Conservation (phyloP, 306 rosid genomes). For the Vigna nakashimae region DNA sequence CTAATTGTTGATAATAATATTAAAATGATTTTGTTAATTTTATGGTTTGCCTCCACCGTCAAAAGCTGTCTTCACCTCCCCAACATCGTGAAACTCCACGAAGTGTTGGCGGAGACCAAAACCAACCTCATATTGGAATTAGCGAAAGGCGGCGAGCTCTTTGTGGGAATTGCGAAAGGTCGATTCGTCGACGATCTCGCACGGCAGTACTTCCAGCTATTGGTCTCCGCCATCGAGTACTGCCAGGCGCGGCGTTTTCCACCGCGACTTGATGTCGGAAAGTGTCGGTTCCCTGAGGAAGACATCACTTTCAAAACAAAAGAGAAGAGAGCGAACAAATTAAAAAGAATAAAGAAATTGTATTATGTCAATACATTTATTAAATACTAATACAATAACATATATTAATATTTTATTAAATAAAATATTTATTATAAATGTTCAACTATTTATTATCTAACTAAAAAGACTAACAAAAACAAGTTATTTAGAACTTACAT, state of each 20-base stretch:
- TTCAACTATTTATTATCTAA: too few species aligned
- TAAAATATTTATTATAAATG: too few species aligned
- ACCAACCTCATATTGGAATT: slow-evolving; percentile 71
- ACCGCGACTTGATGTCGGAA: slow-evolving; percentile 79
- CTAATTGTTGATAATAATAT: too few species aligned
- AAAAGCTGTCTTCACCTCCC: slow-evolving; percentile 70
- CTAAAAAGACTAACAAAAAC: too few species aligned
- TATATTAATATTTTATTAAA: too few species aligned
- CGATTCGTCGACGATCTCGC: slow-evolving; percentile 61
- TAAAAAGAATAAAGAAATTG: too few species aligned
- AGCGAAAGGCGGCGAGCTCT: slow-evolving; percentile 75
- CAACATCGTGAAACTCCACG: slow-evolving; percentile 69
- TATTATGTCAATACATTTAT: too few species aligned
- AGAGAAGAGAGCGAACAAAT: too few species aligned
- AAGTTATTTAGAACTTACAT: too few species aligned
- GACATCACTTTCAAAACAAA: too few species aligned
- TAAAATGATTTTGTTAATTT: too few species aligned
- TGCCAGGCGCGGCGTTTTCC: slow-evolving; percentile 76
- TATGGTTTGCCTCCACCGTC: slow-evolving; percentile 51
- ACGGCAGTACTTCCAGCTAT: slow-evolving; percentile 58
- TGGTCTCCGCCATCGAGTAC: slow-evolving; percentile 73
- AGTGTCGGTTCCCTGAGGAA: slow-evolving; percentile 36
- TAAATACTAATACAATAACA: too few species aligned
- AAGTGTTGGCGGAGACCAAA: slow-evolving; percentile 70
- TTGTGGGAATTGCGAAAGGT: slow-evolving; percentile 56